Base-by-base conservation (phyloP, 2,329 filamentous ascomycete genomes). In the Aspergillus sclerotialis region DNA sequence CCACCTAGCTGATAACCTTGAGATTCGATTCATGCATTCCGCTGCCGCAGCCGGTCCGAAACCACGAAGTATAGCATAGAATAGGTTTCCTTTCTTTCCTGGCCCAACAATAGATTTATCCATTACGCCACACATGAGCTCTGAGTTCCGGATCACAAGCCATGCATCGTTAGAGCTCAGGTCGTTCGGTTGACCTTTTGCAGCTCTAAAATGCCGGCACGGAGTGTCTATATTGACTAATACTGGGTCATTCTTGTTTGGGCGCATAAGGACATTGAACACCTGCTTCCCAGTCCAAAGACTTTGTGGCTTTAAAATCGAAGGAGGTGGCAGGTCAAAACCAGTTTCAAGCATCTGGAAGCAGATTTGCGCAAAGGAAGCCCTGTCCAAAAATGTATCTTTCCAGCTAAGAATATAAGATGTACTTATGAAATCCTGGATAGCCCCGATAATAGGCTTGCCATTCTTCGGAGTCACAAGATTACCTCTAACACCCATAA, bases 401-500 rank as follows among this genome's bases (percentile, higher is more conserved):
- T 96, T 96, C 61, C 81, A 84, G 50, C 87, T 94, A 16, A 96
- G 70, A 4, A 96, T 67, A 55, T 88, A 98, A 0, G 92, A 85
- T 4, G 89, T 89, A 15, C 90, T 96, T 50, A 98, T 96, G 66
- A 98, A 98, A 71, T 98, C 92, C 55, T 98, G 92, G 17, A 94
- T 98, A n/a, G 92, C 90, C 12, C 89, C 88, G 65, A 98, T 96
- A 50, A 98, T 94, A 2, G 92, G 92, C 49, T 94, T 90, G 56
- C 92, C 92, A 64, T 96, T 96, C 63, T 95, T 95, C 1, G 92
- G 92, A 0, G 92, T 98, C 3, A 84, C 84, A 38, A 98, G 64
- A 57, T 98, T 98, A 69, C 96, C 80, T 65, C 94, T 94, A 36
- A 98, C 89, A 28, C 92, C 92, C 92, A 98, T 98, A 30, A 98